Percentiles rank a stretch among this genome's conserved stretches.
phyloP scores from a whole-genome alignment of 2,329 filamentous ascomycete genomes.

The Ascochyta pisi region DNA sequence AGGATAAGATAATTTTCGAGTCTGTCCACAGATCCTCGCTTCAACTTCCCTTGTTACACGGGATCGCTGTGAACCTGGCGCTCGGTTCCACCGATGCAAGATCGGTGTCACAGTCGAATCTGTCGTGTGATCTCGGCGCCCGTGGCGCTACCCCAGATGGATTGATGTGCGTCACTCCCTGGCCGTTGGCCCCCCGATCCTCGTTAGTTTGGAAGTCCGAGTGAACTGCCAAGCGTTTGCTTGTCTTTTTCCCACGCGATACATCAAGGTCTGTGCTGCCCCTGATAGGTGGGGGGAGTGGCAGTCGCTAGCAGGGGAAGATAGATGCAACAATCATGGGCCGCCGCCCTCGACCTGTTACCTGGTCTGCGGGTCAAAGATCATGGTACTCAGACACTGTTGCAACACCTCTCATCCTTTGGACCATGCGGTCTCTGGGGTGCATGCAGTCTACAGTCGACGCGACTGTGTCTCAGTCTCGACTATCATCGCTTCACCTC shows the following conservation, averaged over 20 bases:
- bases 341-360: slow-evolving; percentile 18
- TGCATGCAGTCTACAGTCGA: slow-evolving; percentile 20
- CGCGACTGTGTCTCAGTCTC: slow-evolving; percentile 21
- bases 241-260: slow-evolving; percentile 42
- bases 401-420: slow-evolving; percentile 26
- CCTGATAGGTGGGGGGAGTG: slow-evolving; percentile 3
- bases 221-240: slow-evolving; percentile 28
- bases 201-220: slow-evolving; percentile 25
- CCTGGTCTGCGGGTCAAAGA: slow-evolving; percentile 21
- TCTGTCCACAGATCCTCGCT: slow-evolving; percentile 23
- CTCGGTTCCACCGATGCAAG: slow-evolving; percentile 48
- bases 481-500: slow-evolving; percentile 4
- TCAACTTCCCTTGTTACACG: slow-evolving; percentile 36
- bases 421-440: slow-evolving; percentile 19
- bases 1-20: slow-evolving; percentile 3
- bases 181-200: slow-evolving; percentile 27
- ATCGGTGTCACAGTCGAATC: slow-evolving; percentile 43
- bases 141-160: slow-evolving; percentile 40
- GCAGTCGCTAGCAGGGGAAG: slow-evolving; percentile 23
- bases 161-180: slow-evolving; percentile 43
- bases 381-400: slow-evolving; percentile 31
- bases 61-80: slow-evolving; percentile 45
- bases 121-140: slow-evolving; percentile 37
- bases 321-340: slow-evolving; percentile 12
- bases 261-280: slow-evolving; percentile 28